These are phyloP conservation scores for Amphibolis antarctica DNA, from an alignment of 106 monocot species.

Conservation along the genomic window DNA sequence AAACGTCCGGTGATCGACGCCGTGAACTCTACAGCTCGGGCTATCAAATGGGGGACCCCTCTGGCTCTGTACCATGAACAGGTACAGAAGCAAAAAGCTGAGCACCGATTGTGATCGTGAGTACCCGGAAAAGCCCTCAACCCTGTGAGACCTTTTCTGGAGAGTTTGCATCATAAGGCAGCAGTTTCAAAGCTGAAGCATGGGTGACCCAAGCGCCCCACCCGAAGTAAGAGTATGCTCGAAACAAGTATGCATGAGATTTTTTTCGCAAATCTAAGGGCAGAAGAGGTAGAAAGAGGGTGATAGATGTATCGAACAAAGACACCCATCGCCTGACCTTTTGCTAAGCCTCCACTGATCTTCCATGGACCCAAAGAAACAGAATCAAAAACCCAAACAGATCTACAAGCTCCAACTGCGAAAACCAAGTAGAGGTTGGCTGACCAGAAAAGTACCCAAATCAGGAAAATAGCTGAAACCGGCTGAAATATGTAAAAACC, in stretches of 20 bases:
- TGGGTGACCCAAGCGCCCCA: constrained; percentile 11
- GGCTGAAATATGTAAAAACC: background rate
- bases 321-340: constrained; percentile 8
- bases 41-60: constrained; percentile 19
- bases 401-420: background rate
- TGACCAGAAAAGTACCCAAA: background rate
- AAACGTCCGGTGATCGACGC: background rate
- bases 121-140: constrained; percentile 51
- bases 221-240: background rate
- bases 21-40: background rate
- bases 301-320: background rate
- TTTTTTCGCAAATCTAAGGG: background rate
- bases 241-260: background rate
- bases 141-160: constrained; percentile 29
- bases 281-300: background rate
- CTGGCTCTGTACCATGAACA: constrained; percentile 29
- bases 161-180: constrained; percentile 62
- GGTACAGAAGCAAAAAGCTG: constrained; percentile 18
- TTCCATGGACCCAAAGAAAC: constrained; percentile 9
- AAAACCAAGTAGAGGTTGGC: background rate
- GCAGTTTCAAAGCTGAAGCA: constrained; percentile 21
- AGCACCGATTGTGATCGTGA: constrained; percentile 8
- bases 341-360: background rate
- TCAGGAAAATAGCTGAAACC: background rate
- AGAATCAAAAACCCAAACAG: background rate